Base-by-base conservation (phyloP, 179 eudicot species). In the Actinidia polygama region DNA sequence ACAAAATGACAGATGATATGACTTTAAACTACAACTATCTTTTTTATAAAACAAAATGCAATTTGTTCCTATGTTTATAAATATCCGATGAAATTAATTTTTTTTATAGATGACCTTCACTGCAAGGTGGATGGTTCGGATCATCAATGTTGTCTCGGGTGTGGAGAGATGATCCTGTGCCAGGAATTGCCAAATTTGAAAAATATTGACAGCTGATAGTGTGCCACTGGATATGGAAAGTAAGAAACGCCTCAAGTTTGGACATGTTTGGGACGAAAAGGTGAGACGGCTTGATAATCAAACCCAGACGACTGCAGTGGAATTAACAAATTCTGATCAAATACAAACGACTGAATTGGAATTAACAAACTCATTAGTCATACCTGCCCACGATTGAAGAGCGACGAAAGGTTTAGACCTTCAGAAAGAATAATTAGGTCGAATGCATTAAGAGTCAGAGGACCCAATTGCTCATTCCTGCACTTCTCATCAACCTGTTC, bases 381-480 rank as follows among this genome's bases (percentile, higher is more conserved):
- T 88, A 95, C 99, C 98, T 92, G 88, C 76, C 92, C 88, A 81
- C 94, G 94, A 77, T 93, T 92, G 84, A 96, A 96, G 83, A 96
- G 66, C 24, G 96, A 86, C 71, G 96, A 88, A 66, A 96, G 96
- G 84, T 96, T 95, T 77, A 96, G 86, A 44, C 99, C 99, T 89
- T 95, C 94, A 66, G 99, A 96, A 46, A 94, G 91, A 80, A 96
- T 88, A 84, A 96, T 94, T 74, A 96, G 90, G 86, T 96, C 97
- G 80, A 96, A 96, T 79, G 98, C 99, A 88, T 95, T 96, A 55
- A 96, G 97, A 84, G 81, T 81, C 80, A 95, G 81, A n/a, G 99
- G 99, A 80, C 95, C 97, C 47, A 67, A 82, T 85, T 91, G 89
- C 78, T 90, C 95, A 81, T 88, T 88, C 78, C 85, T 87, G 77